A percentile compares a stretch with the other conserved stretches of the same genome.
Evolutionary conservation across 1,139 yeast species (phyloP).

Genomic region (Hemisphaericaspora lyxosophila): DNA sequence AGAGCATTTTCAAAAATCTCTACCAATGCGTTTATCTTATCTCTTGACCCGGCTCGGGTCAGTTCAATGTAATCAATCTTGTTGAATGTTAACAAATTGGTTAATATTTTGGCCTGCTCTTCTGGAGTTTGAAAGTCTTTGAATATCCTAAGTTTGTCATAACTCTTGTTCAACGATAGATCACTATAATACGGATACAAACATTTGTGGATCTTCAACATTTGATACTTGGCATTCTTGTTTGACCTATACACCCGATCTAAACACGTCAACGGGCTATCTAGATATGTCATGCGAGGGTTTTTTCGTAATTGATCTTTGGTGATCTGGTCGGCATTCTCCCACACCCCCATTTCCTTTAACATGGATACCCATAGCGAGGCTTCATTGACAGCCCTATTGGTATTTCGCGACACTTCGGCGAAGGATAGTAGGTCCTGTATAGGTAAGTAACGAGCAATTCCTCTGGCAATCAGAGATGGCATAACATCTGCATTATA

Average conservation of each 20-base stretch:
- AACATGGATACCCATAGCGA: conserved; percentile 55
- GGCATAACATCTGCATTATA: conserved; percentile 46
- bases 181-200: conserved; percentile 49
- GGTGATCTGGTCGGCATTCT: conserved; percentile 16
- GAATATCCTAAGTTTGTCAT: conserved; percentile 48
- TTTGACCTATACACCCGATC: conserved; percentile 39
- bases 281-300: conserved; percentile 9
- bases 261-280: conserved; percentile 40
- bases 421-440: conserved; percentile 39
- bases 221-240: conserved; percentile 42
- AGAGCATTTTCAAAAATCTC: conserved; percentile 77
- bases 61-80: conserved; percentile 37
- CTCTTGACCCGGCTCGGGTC: conserved; percentile 35
- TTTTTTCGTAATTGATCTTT: conserved; percentile 10
- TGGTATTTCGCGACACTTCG: conserved; percentile 38
- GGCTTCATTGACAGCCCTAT: conserved; percentile 37
- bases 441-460: conserved; percentile 36
- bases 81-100: conserved; percentile 40
- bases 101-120: conserved; percentile 47
- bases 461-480: conserved; percentile 34
- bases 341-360: conserved; percentile 51
- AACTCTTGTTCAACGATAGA: conserved; percentile 45
- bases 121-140: conserved; percentile 48
- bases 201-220: conserved; percentile 41
- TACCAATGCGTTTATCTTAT: conserved; percentile 54